phyloP scores from a whole-genome alignment of 1,284 basidiomycete genomes.

The Volvariella volvacea region DNA sequence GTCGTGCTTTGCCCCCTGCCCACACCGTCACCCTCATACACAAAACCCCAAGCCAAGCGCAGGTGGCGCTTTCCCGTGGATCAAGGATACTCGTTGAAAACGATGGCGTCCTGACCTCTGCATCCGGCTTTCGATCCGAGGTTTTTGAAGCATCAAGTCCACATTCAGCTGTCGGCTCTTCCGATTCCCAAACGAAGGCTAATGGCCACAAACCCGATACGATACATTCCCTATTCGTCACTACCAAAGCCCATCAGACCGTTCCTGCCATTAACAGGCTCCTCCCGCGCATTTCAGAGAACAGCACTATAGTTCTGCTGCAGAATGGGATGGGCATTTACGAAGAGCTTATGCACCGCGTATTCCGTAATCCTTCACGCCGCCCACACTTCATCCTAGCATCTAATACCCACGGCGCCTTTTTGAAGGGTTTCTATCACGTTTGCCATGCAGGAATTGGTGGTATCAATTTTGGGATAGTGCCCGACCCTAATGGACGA shows the following conservation, averaged over 20 bases:
- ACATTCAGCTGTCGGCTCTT: no score
- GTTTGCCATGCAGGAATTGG: constrained; percentile 76
- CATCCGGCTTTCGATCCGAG: constrained; percentile 40
- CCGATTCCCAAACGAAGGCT: constrained; percentile 7
- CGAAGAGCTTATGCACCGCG: constrained; percentile 61
- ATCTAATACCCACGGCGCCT: constrained; percentile 78
- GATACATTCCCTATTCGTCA: constrained; percentile 71
- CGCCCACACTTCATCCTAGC: constrained; percentile 87
- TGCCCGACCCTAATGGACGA: constrained; percentile 59
- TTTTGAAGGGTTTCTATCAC: constrained; percentile 42
- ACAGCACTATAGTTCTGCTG: constrained; percentile 82
- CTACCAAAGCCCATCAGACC: constrained; percentile 75
- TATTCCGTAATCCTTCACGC: constrained; percentile 68
- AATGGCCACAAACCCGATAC: constrained; percentile 14
- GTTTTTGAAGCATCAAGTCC: constrained; percentile 26
- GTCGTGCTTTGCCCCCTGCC: constrained; percentile 43
- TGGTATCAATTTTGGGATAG: constrained; percentile 70
- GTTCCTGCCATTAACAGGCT: constrained; percentile 54
- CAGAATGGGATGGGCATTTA: constrained; percentile 93
- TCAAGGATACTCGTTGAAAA: constrained; percentile 39
- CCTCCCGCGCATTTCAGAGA: constrained; percentile 54
- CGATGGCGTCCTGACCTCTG: constrained; percentile 33
- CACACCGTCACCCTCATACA: constrained; percentile 67
- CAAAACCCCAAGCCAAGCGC: constrained; percentile 33
- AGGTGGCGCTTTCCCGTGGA: constrained; percentile 21